Evolutionary conservation across 2,329 filamentous ascomycete genomes (phyloP), one percentile per base, ranked within the genome.

Genomic region (Pseudocercospora macadamiae): DNA sequence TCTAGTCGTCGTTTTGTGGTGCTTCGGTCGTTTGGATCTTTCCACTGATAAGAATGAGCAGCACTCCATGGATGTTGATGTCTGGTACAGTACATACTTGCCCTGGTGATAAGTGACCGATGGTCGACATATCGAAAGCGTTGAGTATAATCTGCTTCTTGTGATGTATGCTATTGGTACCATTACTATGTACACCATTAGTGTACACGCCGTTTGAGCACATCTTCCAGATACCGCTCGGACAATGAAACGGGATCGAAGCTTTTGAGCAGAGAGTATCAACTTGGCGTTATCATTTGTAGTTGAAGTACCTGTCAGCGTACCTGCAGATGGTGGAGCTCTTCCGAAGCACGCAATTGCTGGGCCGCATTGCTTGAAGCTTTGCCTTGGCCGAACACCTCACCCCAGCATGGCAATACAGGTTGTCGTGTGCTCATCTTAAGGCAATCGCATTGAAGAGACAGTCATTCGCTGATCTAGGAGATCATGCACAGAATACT

Each of bases 21-120:
- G 0, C 84, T 86, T 57, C 80, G 81, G 68, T 89, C 86, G 14
- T 73, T 76, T 0, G 86, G 85, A 53, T 88, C 83, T 75, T 86
- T 88, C 86, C 86, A 89, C 73, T 88, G 86, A 21, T 12, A 21
- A 45, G 6, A 1, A 7, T 45, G 6, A 45, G 39, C 18, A 21
- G 7, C 2, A 10, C 14, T 9, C 2, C 9, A 7, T 25, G 14
- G 19, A n/a, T 45, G 16, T 9, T 9, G n/a, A 2, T 14, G 21
- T 44, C 19, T 7, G n/a, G 14, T 8, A 37, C 36, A 23, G 34
- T 54, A 42, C 39, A 12, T 45, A 25, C 39, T 19, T 45, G 74
- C 1, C 83, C 82, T 9, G 82, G 82, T 2, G 81, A 82, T 55
- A 81, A 75, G 66, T 82, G 80, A 4, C 79, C 77, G 21, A 77